Base-by-base conservation (phyloP, 352 stramenopile genomes). In the Globisporangium canariense region DNA sequence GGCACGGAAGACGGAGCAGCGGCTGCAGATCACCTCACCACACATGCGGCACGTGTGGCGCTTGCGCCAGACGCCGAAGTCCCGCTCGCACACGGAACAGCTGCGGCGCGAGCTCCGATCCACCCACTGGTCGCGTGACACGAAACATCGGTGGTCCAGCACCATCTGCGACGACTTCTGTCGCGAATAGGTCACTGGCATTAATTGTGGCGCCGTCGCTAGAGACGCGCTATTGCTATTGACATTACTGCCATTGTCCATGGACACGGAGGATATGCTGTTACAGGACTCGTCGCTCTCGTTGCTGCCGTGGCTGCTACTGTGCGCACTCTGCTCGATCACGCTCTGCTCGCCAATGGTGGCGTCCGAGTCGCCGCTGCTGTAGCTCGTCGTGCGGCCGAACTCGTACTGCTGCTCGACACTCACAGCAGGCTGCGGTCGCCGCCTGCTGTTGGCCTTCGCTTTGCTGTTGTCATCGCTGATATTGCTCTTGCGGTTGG, bases 1-100 rank as follows among this genome's bases (percentile, higher is more conserved):
- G 50, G 70, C 64, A 38, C 83, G 83, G 66, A 90, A 88, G 22
- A 91, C 73, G 9, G 85, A 92, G 62, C 85, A 93, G 11, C 83
- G 77, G 51, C 79, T 83, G 72, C 85, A 93, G 52, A 93, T 76
- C 8, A 92, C 79, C 64, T 92, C 79, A 9, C 85, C 83, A 36
- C 85, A 93, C 83, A 93, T 92, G 58, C 85, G 85, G 58, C 85
- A 93, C 55, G 79, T 84, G 62, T 93, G 85, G 18, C 84, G 81
- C 61, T 92, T 89, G 28, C 85, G 76, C 9, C 91, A 68, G 10
- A 90, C 55, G n/a, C 62, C 71, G 50, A 93, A 93, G 18, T 93
- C 83, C 5, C 83, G 73, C 61, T 85, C 68, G 53, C 85, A 93
- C 11, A 93, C 83, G 53, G 79, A 67, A 59, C 85, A 93, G 7